Percentiles rank a stretch among this genome's conserved stretches.
Conservation (phyloP, 1,139 yeast species). For the Geotrichum macrosporum region DNA sequence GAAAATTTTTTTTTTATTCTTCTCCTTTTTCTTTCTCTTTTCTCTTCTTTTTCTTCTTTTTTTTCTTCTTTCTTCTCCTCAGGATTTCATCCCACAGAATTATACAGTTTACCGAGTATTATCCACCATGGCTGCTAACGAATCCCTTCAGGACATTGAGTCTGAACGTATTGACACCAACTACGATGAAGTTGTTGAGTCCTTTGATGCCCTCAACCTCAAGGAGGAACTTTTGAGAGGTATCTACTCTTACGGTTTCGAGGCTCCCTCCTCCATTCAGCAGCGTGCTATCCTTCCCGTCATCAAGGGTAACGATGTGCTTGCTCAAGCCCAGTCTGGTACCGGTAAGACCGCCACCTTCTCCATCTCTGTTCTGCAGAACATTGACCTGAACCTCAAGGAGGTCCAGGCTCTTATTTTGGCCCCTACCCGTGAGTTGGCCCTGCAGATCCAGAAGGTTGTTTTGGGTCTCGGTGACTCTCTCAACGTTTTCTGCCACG, state of each 20-base stretch:
- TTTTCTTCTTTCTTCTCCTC: constrained; percentile 10
- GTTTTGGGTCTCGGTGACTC: constrained; percentile 80
- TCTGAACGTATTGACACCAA: constrained; percentile 85
- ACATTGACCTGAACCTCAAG: constrained; percentile 59
- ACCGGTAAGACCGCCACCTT: constrained; percentile 98
- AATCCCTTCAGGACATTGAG: constrained; percentile 77
- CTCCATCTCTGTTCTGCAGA: constrained; percentile 85
- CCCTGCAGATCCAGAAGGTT: constrained; percentile 82
- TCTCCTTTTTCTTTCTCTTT: constrained; percentile 3
- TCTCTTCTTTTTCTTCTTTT: constrained; percentile 2
- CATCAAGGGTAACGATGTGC: constrained; percentile 83
- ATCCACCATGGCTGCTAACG: constrained; percentile 27
- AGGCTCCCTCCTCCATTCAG: constrained; percentile 92
- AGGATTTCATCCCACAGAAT: constrained; percentile 1
- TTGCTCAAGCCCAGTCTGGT: constrained; percentile 98
- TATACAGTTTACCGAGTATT: neutral
- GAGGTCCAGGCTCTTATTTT: constrained; percentile 77
- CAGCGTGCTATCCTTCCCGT: constrained; percentile 92
- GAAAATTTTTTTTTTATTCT: constrained; percentile 2
- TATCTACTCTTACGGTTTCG: constrained; percentile 87
- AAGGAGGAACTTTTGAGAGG: constrained; percentile 44
- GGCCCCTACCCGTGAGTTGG: constrained; percentile 95
- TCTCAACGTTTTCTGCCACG: constrained; percentile 75
- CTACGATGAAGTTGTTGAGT: constrained; percentile 94
- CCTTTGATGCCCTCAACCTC: constrained; percentile 43